Base-by-base conservation (phyloP, 306 rosid genomes). In the Cucurbita argyrosperma region DNA sequence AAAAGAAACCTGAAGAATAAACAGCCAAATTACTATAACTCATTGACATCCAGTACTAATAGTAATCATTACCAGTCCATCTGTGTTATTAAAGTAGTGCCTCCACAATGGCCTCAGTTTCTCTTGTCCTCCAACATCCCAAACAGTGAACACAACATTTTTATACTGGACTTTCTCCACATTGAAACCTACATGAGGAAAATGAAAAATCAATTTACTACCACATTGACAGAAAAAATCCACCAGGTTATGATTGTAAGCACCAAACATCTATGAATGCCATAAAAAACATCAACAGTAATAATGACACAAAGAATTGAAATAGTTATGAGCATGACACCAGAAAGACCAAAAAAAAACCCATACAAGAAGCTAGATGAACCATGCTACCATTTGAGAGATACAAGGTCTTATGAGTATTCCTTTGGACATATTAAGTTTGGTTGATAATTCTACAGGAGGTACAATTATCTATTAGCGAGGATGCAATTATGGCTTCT, bases 81-180 rank as follows among this genome's bases (percentile, higher is more conserved):
- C 98, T 0, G 98, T 93, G 76, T 90, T 90, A 71, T 89, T 89
- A 67, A 93, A 93, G 84, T 93, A 93, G 80, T 93, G 98, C 87
- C 97, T 89, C 98, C 98, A 93, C 13, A 93, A 89, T 16, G 98
- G 98, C 87, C 97, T 90, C 78, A 93, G 79, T 78, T 93, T 93
- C 77, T 90, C 98, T 80, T 93, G 98, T 6, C 98, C 98, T 10
- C 98, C 98, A 46, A 93, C 97, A 76, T 93, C 98, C 98, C 98
- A 93, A 72, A 93, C 98, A 3, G 98, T 93, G 85, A 93, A 93
- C 56, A 93, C 80, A 50, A 93, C 98, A 86, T 93, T 93, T 90
- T 90, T 93, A 81, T 93, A 90, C 83, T 93, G 97, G 77, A 93
- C 90, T 89, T 90, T 93, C 86, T 93, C 98, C 83, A 93, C 98